Evolutionary conservation across 805 yeast genomes (phyloP).

Genomic region (Tetrapisispora taiwanensis): DNA sequence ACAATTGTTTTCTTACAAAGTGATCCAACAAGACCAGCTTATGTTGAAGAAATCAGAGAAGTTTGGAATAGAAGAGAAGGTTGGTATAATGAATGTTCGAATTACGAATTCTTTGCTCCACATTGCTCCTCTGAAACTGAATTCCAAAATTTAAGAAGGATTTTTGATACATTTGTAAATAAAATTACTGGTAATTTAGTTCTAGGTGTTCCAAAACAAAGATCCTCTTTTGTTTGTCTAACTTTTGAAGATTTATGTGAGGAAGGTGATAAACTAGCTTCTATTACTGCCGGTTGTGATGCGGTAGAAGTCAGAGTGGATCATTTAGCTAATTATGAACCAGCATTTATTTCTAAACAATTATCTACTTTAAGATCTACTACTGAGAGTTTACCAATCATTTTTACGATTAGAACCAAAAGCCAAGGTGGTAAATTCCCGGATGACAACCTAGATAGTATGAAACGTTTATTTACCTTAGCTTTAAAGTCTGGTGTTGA

Average conservation of each 20-base stretch:
- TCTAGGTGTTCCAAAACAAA: conserved; percentile 24
- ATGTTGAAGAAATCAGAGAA: conserved; percentile 60
- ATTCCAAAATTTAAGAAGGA: conserved; percentile 44
- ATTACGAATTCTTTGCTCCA: conserved; percentile 64
- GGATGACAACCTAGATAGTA: conserved; percentile 39
- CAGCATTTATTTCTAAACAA: conserved; percentile 60
- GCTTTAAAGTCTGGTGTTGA: conserved; percentile 75
- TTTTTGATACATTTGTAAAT: conserved; percentile 49
- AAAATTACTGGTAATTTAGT: conserved; percentile 49
- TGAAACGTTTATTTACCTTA: conserved; percentile 42
- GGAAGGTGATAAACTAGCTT: conserved; percentile 38
- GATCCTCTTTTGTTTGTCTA: conserved; percentile 65
- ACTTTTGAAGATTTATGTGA: conserved; percentile 51
- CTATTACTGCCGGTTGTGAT: conserved; percentile 55
- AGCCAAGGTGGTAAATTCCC: conserved; percentile 80
- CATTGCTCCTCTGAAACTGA: conserved; percentile 51
- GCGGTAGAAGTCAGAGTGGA: conserved; percentile 85
- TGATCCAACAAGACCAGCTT: conserved; percentile 86
- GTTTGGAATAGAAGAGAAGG: conserved; percentile 79
- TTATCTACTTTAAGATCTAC: conserved; percentile 57
- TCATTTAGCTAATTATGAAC: conserved; percentile 41
- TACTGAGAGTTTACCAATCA: conserved; percentile 57
- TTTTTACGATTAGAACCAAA: conserved; percentile 68
- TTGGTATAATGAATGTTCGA: conserved; percentile 75
- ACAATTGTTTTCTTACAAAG: conserved; percentile 62